Conservation (phyloP, 2,329 filamentous ascomycete genomes). For the Fusarium irregulare region DNA sequence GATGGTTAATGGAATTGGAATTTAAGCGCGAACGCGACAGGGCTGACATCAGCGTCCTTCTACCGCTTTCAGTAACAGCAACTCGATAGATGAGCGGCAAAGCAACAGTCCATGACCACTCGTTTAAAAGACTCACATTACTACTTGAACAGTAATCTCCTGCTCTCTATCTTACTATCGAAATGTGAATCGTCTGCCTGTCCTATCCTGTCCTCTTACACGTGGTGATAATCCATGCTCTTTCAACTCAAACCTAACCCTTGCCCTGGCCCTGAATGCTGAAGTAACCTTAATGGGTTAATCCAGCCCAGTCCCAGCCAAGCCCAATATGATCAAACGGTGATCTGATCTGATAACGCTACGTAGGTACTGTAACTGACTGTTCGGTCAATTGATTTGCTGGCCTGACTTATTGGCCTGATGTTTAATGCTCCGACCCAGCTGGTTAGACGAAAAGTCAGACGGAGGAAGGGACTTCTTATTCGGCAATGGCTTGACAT, state of each 20-base stretch:
- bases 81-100: background rate
- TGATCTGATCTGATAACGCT: constrained; percentile 40
- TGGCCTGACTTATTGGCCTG: constrained; percentile 15
- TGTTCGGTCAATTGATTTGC: constrained; percentile 11
- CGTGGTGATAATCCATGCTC: constrained; percentile 36
- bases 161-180: constrained; percentile 1
- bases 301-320: constrained; percentile 5
- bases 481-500: constrained; percentile 38
- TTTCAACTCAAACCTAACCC: constrained; percentile 18
- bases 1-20: background rate
- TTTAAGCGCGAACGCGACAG: constrained; percentile 30
- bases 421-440: constrained; percentile 16
- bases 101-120: constrained; percentile 5
- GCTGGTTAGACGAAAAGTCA: constrained; percentile 8
- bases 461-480: constrained; percentile 15
- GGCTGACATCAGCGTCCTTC: constrained; percentile 20
- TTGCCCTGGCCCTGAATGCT: constrained; percentile 33
- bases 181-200: constrained; percentile 2
- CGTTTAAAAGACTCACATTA: background rate
- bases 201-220: constrained; percentile 22
- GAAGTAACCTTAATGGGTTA: constrained; percentile 23
- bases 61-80: constrained; percentile 6
- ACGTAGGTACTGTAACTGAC: background rate
- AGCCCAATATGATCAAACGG: constrained; percentile 29
- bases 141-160: background rate